Percentiles rank a stretch among this genome's conserved stretches.
These are phyloP conservation scores for Aspergillus thermomutatus DNA, from an alignment of 2,329 filamentous ascomycete genomes.

Conservation along the genomic window DNA sequence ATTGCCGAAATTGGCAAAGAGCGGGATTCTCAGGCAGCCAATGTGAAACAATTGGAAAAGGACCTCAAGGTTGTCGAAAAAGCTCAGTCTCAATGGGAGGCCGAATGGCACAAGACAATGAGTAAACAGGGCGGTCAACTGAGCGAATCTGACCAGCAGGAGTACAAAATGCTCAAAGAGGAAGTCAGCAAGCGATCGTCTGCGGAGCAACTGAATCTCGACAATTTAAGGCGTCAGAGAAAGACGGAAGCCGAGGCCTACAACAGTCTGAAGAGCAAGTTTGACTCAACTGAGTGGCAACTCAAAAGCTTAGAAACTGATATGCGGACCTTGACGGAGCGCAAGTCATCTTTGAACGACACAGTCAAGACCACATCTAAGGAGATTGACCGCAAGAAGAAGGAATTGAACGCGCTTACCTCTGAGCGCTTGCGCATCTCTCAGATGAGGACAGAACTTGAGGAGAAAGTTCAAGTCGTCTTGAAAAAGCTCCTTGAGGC, in stretches of 20 bases:
- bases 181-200: conserved; percentile 82
- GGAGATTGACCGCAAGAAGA: conserved; percentile 85
- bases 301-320: conserved; percentile 73
- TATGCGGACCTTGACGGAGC: conserved; percentile 64
- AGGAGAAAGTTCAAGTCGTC: conserved; percentile 84
- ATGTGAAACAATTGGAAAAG: conserved; percentile 72
- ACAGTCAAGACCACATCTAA: conserved; percentile 65
- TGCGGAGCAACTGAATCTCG: conserved; percentile 74
- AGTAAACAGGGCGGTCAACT: conserved; percentile 84
- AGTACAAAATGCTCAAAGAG: conserved; percentile 80
- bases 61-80: conserved; percentile 83
- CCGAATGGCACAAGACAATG: conserved; percentile 78
- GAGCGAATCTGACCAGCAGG: conserved; percentile 79
- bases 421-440: conserved; percentile 79
- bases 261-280: conserved; percentile 82
- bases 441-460: conserved; percentile 79
- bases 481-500: conserved; percentile 78
- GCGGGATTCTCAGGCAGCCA: conserved; percentile 65
- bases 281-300: conserved; percentile 72
- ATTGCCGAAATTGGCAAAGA: conserved; percentile 72
- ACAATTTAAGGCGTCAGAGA: conserved; percentile 81
- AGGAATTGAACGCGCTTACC: conserved; percentile 78
- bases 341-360: conserved; percentile 61
- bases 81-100: conserved; percentile 82
- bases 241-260: conserved; percentile 91